phyloP scores from a whole-genome alignment of 148 eudicot genomes.

The Vaccinium corymbosum region DNA sequence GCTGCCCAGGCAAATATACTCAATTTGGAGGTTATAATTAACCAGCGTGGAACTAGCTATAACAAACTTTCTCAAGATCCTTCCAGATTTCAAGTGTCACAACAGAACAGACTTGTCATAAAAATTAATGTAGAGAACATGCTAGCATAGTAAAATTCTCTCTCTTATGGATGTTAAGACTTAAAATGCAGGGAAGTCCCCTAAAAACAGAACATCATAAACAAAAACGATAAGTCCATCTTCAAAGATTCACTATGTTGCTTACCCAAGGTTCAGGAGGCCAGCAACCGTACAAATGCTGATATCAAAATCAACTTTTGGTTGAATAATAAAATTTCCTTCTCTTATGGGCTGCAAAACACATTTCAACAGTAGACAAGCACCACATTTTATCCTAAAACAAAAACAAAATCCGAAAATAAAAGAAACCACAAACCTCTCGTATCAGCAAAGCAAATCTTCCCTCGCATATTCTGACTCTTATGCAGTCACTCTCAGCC shows the following conservation, averaged over 20 bases:
- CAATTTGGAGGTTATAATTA: no score
- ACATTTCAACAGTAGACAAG: background rate
- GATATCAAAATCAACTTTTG: constrained; percentile 98
- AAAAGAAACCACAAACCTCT: constrained; percentile 52
- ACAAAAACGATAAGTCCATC: background rate
- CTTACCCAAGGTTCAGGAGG: constrained; percentile 95
- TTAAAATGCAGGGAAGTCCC: background rate
- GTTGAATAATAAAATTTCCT: constrained; percentile 93
- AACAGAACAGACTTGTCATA: background rate
- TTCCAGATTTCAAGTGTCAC: background rate
- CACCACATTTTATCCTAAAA: background rate
- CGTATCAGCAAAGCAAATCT: constrained; percentile 94
- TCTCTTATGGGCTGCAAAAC: constrained; percentile 83
- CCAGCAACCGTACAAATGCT: constrained; percentile 92
- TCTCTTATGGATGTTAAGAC: background rate
- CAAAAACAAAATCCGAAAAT: background rate
- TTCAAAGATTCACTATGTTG: constrained; percentile 12
- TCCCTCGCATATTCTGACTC: constrained; percentile 96
- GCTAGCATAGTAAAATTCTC: background rate
- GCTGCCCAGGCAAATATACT: no score
- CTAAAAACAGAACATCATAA: background rate
- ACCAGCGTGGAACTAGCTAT: no score
- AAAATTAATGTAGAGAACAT: background rate
- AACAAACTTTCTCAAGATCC: background rate
- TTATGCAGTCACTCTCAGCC: constrained; percentile 90